These are phyloP conservation scores for Pythium myriotylum DNA, from an alignment of 352 stramenopile species.

Conservation along the genomic window DNA sequence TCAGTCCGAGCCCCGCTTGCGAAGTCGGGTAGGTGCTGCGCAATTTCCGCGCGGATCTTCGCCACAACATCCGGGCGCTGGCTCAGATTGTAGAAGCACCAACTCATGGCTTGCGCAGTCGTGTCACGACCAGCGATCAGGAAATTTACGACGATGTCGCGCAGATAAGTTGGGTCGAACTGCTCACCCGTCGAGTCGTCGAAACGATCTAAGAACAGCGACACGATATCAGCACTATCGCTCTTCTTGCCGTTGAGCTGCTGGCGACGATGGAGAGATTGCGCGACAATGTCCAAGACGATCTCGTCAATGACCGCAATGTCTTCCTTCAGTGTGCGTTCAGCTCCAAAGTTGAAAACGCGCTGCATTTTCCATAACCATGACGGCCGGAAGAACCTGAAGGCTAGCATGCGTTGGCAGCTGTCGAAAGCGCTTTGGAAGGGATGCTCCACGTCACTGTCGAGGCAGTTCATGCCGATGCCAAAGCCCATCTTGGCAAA, in stretches of 20 bases:
- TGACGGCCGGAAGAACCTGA: conserved; percentile 33
- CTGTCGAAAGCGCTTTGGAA: conserved; percentile 57
- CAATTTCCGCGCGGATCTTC: conserved; percentile 44
- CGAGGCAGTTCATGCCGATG: conserved; percentile 46
- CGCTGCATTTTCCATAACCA: conserved; percentile 55
- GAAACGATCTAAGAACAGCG: conserved; percentile 49
- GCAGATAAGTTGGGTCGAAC: conserved; percentile 42
- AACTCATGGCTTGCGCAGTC: conserved; percentile 54
- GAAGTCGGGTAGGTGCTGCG: conserved; percentile 14
- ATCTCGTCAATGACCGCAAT: conserved; percentile 47
- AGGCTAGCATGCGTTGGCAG: conserved; percentile 26
- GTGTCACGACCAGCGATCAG: conserved; percentile 73
- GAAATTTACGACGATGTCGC: conserved; percentile 74
- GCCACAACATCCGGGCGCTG: conserved; percentile 41
- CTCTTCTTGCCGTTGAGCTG: background rate
- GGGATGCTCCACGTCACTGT: conserved; percentile 44
- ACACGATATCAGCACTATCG: conserved; percentile 40
- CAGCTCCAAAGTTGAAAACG: conserved; percentile 34
- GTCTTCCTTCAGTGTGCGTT: conserved; percentile 35
- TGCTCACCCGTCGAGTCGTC: conserved; percentile 20
- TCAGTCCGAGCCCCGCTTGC: background rate
- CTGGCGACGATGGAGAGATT: conserved; percentile 36
- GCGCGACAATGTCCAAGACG: conserved; percentile 41
- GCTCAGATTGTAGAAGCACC: conserved; percentile 65
- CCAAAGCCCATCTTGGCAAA: conserved; percentile 65